phyloP scores from a whole-genome alignment of 169 alveolate species.

The Plasmodium berghei region DNA sequence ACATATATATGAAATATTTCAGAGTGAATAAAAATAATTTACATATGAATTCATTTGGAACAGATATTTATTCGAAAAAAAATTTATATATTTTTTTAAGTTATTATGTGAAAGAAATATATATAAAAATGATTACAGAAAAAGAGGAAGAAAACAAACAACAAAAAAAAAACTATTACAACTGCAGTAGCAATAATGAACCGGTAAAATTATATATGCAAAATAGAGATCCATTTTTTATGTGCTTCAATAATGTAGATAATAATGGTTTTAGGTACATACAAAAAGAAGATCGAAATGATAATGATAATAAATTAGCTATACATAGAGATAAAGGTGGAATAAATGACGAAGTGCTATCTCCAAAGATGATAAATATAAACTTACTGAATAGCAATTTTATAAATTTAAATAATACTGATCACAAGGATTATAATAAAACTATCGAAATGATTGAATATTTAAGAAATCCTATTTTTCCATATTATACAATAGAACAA shows the following conservation, averaged over 20 bases:
- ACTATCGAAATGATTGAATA: not conserved
- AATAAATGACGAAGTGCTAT: not conserved
- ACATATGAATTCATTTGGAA: slow-evolving; percentile 1
- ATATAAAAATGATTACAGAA: slow-evolving; percentile 7
- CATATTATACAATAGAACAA: slow-evolving; percentile 19
- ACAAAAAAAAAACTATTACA: no score
- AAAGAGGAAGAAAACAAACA: not conserved
- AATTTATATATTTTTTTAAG: slow-evolving; percentile 42
- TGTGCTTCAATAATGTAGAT: not conserved
- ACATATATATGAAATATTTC: slow-evolving; percentile 52
- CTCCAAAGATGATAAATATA: not conserved
- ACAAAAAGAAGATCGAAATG: not conserved
- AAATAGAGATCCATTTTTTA: not conserved
- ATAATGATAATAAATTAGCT: not conserved
- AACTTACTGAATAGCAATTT: slow-evolving; percentile 20
- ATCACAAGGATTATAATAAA: not conserved
- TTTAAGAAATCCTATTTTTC: slow-evolving; percentile 18
- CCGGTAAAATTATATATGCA: not conserved
- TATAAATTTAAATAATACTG: not conserved
- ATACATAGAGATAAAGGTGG: not conserved
- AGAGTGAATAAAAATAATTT: not conserved
- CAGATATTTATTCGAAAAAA: slow-evolving; percentile 27
- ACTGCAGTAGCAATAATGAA: no score
- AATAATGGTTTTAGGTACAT: not conserved
- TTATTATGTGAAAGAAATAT: slow-evolving; percentile 37